Conservation (phyloP, 1,284 basidiomycete species). For the Pseudozyma sp. region DNA sequence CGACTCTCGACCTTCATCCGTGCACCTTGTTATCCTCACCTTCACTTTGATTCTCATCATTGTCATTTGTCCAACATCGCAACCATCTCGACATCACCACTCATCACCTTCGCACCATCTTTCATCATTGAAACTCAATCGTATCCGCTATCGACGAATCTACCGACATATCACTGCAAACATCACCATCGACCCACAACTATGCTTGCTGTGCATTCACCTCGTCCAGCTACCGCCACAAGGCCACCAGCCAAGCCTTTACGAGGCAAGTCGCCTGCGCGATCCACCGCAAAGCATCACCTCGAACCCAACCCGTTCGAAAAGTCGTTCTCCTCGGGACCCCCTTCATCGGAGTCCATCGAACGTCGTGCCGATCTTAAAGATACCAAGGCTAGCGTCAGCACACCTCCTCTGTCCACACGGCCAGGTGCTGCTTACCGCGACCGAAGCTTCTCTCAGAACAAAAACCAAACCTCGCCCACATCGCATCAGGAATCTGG, state of each 20-base stretch:
- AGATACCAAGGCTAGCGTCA: constrained; percentile 31
- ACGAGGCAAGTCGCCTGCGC: constrained; percentile 25
- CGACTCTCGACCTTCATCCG: background rate
- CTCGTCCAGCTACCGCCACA: constrained; percentile 43
- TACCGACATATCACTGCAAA: constrained; percentile 1
- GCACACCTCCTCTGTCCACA: constrained; percentile 49
- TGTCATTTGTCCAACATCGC: too few species aligned
- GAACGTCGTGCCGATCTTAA: constrained; percentile 45
- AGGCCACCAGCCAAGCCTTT: constrained; percentile 46
- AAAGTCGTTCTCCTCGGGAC: constrained; percentile 82
- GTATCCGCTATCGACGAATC: background rate
- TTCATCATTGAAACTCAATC: background rate
- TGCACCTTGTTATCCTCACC: too few species aligned
- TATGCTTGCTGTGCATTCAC: constrained; percentile 33
- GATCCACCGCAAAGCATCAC: constrained; percentile 61
- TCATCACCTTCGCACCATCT: constrained; percentile 6
- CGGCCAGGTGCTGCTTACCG: constrained; percentile 48
- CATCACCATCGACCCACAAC: constrained; percentile 4
- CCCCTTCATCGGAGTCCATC: constrained; percentile 63
- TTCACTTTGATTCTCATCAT: too few species aligned
- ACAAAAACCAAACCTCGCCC: constrained; percentile 44
- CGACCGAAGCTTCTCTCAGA: constrained; percentile 33
- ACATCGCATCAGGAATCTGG: constrained; percentile 12
- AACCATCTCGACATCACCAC: background rate
- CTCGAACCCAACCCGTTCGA: constrained; percentile 97